Evolutionary conservation across 805 yeast species (phyloP), one percentile per base, ranked within the genome.

Genomic region (Cyberlindnera sargentensis): DNA sequence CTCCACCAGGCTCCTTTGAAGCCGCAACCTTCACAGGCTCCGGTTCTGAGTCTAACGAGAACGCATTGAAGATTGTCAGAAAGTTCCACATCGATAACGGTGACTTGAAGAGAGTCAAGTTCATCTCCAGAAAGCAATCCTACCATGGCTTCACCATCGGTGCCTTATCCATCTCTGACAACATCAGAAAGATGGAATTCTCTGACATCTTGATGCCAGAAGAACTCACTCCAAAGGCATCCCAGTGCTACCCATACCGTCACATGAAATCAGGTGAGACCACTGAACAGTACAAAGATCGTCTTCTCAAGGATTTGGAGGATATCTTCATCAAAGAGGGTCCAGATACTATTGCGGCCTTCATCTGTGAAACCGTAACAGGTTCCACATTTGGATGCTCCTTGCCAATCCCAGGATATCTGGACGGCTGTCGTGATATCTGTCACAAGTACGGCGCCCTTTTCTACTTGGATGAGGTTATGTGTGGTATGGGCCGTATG

Each of bases 1-100:
- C 74, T n/a, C 73, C 73, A 40, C 49, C 51, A n/a, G 70, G 67
- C 11, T 66, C 71, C 6, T 71, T 71, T 52, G 65, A 62, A 36
- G 56, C 67, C 40, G 75, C 72, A 5, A 57, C 67, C 30, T 69
- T 67, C 59, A 70, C 76, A 40, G 78, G 80, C 45, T 74, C 82
- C 3, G 88, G 87, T 8, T 68, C 84, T 15, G 85, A 79, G 61
- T 76, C 84, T 23, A 80, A 76, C 55, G 85, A 79, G 57, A 80
- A 79, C 27, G 82, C 82, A 5, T 51, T 79, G 52, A 79, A 78
- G 62, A 73, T 80, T 48, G 75, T 76, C 28, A 66, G 67, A 55
- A 75, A 72, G 56, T 72, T 66, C 49, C 69, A 62, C 45, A 57
- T 65, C 34, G 75, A 68, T 48, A 63, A 55, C 25, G 75, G 75